Percentiles rank a stretch among this genome's conserved stretches.
phyloP scores from a whole-genome alignment of 73 alveolate species.

The Uronychia binucleata region DNA sequence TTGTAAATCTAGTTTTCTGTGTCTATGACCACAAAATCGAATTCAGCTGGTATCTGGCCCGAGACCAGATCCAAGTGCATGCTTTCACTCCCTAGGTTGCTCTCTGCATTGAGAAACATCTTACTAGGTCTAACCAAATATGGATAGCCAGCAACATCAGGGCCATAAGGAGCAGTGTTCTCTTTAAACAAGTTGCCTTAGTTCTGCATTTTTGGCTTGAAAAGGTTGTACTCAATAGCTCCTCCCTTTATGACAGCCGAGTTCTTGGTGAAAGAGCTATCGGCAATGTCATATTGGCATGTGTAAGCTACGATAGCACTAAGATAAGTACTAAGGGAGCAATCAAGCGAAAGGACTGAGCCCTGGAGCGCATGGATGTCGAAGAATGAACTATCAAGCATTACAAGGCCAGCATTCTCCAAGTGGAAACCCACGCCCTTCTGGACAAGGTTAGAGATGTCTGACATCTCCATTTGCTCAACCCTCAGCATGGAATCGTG shows the following conservation, averaged over 20 bases:
- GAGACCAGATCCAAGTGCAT: background rate
- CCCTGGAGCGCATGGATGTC: background rate
- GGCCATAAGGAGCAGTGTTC: background rate
- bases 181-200: background rate
- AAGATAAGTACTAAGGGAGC: background rate
- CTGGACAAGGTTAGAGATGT: background rate
- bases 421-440: background rate
- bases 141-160: background rate
- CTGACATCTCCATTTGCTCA: background rate
- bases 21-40: background rate
- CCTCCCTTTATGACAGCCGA: conserved; percentile 16
- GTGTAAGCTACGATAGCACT: background rate
- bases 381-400: background rate
- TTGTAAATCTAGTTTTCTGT: background rate
- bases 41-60: background rate
- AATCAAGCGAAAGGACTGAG: background rate
- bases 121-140: background rate
- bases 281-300: background rate
- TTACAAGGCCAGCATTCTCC: background rate
- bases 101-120: background rate
- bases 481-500: background rate
- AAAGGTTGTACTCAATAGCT: conserved; percentile 9
- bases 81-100: background rate
- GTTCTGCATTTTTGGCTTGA: background rate
- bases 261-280: background rate